Conservation (phyloP, 1,139 yeast species). For the Yamadazyma jaroonii region DNA sequence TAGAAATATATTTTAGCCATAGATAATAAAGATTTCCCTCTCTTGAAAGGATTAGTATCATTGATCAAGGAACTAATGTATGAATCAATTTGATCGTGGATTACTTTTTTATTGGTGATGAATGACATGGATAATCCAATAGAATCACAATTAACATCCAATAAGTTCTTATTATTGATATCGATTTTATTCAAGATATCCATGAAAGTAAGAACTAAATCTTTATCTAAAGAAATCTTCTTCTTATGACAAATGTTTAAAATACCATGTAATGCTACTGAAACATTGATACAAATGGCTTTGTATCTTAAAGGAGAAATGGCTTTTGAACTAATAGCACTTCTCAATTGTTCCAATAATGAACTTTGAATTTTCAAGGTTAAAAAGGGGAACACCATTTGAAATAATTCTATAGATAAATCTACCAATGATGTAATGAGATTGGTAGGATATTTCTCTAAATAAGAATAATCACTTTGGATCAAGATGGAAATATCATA, state of each 20-base stretch:
- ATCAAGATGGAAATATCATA: conserved; percentile 35
- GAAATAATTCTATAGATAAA: conserved; percentile 72
- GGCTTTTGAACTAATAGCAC: conserved; percentile 36
- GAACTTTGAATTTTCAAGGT: conserved; percentile 85
- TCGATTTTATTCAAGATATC: conserved; percentile 58
- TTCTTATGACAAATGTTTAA: conserved; percentile 33
- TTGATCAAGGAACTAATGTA: conserved; percentile 60
- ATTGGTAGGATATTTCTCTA: conserved; percentile 24
- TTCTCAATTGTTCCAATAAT: conserved; percentile 72
- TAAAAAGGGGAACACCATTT: conserved; percentile 66
- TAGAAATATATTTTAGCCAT: conserved; percentile 58
- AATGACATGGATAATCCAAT: conserved; percentile 59
- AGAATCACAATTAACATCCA: conserved; percentile 61
- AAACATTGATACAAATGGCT: conserved; percentile 60
- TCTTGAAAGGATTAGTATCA: conserved; percentile 49
- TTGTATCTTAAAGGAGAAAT: conserved; percentile 32
- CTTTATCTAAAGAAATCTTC: conserved; percentile 33
- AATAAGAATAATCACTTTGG: conserved; percentile 24
- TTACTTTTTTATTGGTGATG: conserved; percentile 25
- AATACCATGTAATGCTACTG: conserved; percentile 63
- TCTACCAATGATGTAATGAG: conserved; percentile 64
- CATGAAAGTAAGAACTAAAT: conserved; percentile 48
- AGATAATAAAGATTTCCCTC: conserved; percentile 64
- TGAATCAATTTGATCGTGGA: conserved; percentile 49
- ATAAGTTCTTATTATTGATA: conserved; percentile 30